A percentile compares a stretch with the other conserved stretches of the same genome.
Conservation (phyloP, 148 eudicot genomes). For the Dianthus caryophyllus region DNA sequence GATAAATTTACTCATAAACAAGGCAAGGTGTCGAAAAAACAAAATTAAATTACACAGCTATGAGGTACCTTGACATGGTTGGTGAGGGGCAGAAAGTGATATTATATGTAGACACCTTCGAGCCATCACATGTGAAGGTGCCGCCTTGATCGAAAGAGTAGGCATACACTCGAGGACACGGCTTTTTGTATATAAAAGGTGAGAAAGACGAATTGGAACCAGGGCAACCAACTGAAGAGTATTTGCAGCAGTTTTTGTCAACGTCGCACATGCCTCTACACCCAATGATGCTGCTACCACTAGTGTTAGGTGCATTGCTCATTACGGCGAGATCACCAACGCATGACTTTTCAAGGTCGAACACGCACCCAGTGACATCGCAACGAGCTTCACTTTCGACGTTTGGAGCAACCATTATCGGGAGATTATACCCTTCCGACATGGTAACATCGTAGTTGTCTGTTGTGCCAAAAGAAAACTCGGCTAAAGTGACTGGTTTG, state of each 20-base stretch:
- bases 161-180: conserved; percentile 7
- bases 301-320: neutral
- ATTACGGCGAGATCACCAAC: neutral
- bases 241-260: neutral
- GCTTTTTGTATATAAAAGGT: neutral
- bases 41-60: no score
- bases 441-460: conserved; percentile 22
- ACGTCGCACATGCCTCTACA: conserved; percentile 8
- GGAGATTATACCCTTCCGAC: conserved; percentile 6
- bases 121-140: neutral
- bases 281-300: neutral
- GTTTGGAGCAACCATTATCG: conserved; percentile 7
- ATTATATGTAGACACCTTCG: neutral
- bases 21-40: neutral
- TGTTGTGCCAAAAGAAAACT: conserved; percentile 32
- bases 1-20: neutral
- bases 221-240: neutral
- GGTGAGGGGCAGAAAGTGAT: conserved; percentile 17
- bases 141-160: neutral
- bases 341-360: neutral
- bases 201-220: neutral
- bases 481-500: conserved; percentile 38
- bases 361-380: conserved; percentile 8
- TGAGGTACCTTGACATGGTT: conserved; percentile 9
- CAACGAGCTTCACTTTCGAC: conserved; percentile 4